Evolutionary conservation across 2,329 filamentous ascomycete species (phyloP).

Genomic region (Knufia fluminis): DNA sequence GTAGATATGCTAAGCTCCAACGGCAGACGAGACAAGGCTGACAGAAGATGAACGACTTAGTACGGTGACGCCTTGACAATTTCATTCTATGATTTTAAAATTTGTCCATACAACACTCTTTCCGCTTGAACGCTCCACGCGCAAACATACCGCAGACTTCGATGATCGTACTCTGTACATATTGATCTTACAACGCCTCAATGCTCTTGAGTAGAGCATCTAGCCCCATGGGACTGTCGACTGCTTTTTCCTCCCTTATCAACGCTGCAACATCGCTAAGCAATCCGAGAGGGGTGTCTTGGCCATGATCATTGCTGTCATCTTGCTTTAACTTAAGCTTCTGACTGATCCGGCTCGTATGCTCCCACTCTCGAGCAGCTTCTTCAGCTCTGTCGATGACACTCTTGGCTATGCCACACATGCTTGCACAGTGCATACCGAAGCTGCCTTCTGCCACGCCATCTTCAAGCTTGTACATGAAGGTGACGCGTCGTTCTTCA

Average conservation of each 20-base stretch:
- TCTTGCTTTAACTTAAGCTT: conserved; percentile 56
- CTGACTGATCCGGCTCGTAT: conserved; percentile 82
- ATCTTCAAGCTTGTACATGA: conserved; percentile 86
- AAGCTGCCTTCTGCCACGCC: conserved; percentile 95
- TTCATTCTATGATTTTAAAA: background rate
- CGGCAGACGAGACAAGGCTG: background rate
- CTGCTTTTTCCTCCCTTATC: conserved; percentile 11
- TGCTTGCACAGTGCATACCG: conserved; percentile 96
- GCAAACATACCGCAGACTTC: too few relatives aligned
- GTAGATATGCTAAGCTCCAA: background rate
- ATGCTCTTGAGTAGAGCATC: conserved; percentile 8
- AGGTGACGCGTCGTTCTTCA: conserved; percentile 75
- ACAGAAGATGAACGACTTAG: background rate
- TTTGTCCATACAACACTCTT: too few relatives aligned
- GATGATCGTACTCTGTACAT: too few relatives aligned
- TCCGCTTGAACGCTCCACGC: too few relatives aligned
- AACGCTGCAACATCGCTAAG: conserved; percentile 21
- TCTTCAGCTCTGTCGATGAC: conserved; percentile 81
- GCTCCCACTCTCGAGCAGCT: conserved; percentile 87
- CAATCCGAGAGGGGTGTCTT: conserved; percentile 26
- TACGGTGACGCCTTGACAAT: too few relatives aligned
- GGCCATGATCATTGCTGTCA: conserved; percentile 42
- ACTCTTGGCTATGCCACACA: conserved; percentile 83
- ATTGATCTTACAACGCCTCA: conserved; percentile 2
- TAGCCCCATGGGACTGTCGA: background rate